phyloP scores from a whole-genome alignment of 2,329 filamentous ascomycete genomes.

The Paracorniculantispora psalliotae region DNA sequence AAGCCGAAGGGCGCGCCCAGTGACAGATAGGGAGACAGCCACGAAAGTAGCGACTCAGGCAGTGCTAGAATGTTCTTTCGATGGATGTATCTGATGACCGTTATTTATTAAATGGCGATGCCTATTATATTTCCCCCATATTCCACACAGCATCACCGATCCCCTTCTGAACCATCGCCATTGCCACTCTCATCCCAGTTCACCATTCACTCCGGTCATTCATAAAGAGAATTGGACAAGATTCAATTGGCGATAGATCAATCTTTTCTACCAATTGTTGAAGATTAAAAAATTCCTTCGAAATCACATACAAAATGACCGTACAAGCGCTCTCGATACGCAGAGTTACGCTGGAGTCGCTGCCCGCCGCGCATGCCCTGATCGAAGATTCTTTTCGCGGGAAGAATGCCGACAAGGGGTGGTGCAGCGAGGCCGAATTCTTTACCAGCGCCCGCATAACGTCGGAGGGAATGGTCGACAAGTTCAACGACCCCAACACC shows the following conservation, averaged over 20 bases:
- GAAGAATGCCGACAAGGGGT: slow-evolving; percentile 34
- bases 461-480: slow-evolving; percentile 28
- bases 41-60: background rate
- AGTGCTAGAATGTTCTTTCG: background rate
- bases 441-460: slow-evolving; percentile 40
- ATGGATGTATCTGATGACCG: background rate
- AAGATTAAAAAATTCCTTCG: background rate
- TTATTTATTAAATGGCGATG: background rate
- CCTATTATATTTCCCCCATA: background rate
- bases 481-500: slow-evolving; percentile 35
- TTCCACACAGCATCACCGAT: background rate
- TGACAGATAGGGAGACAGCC: background rate
- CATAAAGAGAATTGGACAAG: too few relatives aligned
- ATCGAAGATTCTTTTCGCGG: slow-evolving; percentile 42
- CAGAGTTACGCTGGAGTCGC: slow-evolving; percentile 30
- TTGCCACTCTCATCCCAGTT: too few relatives aligned
- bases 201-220: too few relatives aligned
- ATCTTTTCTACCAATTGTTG: background rate
- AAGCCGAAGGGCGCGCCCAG: background rate
- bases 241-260: too few relatives aligned
- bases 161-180: too few relatives aligned
- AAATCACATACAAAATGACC: background rate
- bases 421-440: slow-evolving; percentile 44
- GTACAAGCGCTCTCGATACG: slow-evolving; percentile 28
- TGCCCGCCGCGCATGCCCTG: slow-evolving; percentile 30